These are phyloP conservation scores for Stagonosporopsis vannaccii DNA, from an alignment of 2,329 filamentous ascomycete genomes.

Conservation along the genomic window DNA sequence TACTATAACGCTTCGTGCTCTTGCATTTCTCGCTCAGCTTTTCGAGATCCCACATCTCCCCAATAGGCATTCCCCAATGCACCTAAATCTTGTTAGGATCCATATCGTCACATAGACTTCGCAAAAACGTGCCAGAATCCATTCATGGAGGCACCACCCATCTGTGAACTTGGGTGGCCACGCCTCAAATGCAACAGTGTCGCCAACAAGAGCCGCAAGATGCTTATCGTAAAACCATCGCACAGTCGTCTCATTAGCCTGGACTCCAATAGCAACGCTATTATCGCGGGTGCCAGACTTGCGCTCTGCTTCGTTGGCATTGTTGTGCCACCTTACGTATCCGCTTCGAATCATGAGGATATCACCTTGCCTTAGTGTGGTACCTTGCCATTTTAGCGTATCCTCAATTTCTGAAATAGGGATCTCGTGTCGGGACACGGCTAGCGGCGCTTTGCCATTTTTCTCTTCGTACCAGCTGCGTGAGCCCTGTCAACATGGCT, in stretches of 20 bases:
- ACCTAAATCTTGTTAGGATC: not conserved
- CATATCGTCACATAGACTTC: no score
- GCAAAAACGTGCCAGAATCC: slow-evolving; percentile 27
- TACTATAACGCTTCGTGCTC: slow-evolving; percentile 58
- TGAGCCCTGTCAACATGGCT: not conserved
- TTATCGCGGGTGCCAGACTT: slow-evolving; percentile 44
- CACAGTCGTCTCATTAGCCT: slow-evolving; percentile 41
- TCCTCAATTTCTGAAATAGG: slow-evolving; percentile 39
- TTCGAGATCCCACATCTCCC: slow-evolving; percentile 56
- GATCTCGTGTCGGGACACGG: slow-evolving; percentile 41
- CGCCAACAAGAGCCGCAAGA: slow-evolving; percentile 47
- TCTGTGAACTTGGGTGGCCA: slow-evolving; percentile 41
- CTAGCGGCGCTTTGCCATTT: slow-evolving; percentile 37
- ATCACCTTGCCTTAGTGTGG: slow-evolving; percentile 40
- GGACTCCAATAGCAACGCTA: slow-evolving; percentile 42
- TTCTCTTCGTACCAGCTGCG: slow-evolving; percentile 36
- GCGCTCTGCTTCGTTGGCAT: slow-evolving; percentile 34
- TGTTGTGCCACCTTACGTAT: slow-evolving; percentile 53
- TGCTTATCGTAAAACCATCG: slow-evolving; percentile 50
- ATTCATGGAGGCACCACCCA: slow-evolving; percentile 46
- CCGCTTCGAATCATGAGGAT: slow-evolving; percentile 52
- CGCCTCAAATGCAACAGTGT: slow-evolving; percentile 52
- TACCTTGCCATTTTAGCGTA: slow-evolving; percentile 42
- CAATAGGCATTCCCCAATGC: slow-evolving; percentile 40
- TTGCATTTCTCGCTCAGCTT: slow-evolving; percentile 62